Conservation (phyloP, 371 early-diverging fungal species). For the Syncephalastrum racemosum region DNA sequence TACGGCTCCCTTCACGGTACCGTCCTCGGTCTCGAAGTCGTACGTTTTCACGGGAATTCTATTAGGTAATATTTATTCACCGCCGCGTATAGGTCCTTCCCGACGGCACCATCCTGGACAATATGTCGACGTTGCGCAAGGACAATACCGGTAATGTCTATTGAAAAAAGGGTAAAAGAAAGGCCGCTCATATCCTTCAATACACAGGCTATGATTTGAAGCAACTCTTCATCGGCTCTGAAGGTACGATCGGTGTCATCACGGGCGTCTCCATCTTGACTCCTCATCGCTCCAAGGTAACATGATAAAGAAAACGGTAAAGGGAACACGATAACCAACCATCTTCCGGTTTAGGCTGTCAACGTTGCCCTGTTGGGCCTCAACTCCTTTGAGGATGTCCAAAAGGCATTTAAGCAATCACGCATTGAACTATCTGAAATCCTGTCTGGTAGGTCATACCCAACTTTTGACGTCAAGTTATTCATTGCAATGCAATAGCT, state of each 20-base stretch:
- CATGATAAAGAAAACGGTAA: not conserved
- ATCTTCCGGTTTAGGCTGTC: conserved; percentile 39
- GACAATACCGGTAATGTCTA: conserved; percentile 65
- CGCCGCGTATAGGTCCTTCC: conserved; percentile 60
- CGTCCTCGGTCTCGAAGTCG: conserved; percentile 87
- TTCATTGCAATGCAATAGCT: conserved; percentile 44
- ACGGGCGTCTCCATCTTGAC: conserved; percentile 85
- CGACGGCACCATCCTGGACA: conserved; percentile 84
- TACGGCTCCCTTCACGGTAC: conserved; percentile 95
- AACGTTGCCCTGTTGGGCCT: conserved; percentile 85
- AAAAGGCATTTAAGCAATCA: conserved; percentile 76
- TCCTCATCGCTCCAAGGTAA: conserved; percentile 34
- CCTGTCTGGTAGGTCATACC: conserved; percentile 64
- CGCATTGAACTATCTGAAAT: conserved; percentile 86
- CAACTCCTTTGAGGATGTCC: conserved; percentile 73
- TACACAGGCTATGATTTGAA: conserved; percentile 83
- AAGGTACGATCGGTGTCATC: conserved; percentile 90
- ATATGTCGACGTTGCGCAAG: conserved; percentile 73
- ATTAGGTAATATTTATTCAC: conserved; percentile 10
- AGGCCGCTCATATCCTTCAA: not conserved
- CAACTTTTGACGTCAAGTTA: not conserved
- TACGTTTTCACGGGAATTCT: conserved; percentile 17
- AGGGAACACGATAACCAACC: not conserved
- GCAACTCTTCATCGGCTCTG: conserved; percentile 93
- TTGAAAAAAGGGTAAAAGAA: not conserved